phyloP scores from a whole-genome alignment of 768 basidiomycete species.

The Suillus sp. region DNA sequence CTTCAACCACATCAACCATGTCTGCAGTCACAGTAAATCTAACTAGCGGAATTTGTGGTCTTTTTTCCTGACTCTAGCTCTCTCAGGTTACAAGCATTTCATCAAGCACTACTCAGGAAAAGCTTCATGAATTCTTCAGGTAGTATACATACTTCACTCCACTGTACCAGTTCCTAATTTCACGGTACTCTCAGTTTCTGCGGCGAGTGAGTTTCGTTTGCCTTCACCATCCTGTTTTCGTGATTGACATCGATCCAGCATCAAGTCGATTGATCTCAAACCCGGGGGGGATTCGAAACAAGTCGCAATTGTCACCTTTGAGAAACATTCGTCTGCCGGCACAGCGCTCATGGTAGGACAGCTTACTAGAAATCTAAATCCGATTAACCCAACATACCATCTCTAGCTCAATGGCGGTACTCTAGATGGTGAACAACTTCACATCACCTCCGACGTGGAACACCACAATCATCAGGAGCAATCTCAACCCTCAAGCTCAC shows the following conservation, averaged over 20 bases:
- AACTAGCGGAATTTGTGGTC: constrained; percentile 17
- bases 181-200: constrained; percentile 63
- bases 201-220: constrained; percentile 59
- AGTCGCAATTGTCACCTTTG: constrained; percentile 77
- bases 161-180: constrained; percentile 11
- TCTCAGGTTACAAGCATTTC: constrained; percentile 73
- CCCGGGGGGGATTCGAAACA: constrained; percentile 38
- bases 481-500: constrained; percentile 37
- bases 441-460: constrained; percentile 68
- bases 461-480: constrained; percentile 57
- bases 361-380: not conserved
- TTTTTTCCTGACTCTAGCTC: not conserved
- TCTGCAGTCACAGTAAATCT: constrained; percentile 38
- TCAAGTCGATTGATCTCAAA: constrained; percentile 63
- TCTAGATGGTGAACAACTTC: constrained; percentile 70
- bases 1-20: constrained; percentile 22
- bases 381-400: not conserved
- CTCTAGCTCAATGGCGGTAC: constrained; percentile 69
- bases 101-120: constrained; percentile 60
- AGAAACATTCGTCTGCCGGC: constrained; percentile 80
- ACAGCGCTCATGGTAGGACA: constrained; percentile 76
- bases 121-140: constrained; percentile 83
- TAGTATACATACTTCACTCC: constrained; percentile 36
- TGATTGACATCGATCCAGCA: constrained; percentile 43
- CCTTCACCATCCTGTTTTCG: not conserved